phyloP scores from a whole-genome alignment of 1,139 yeast species.

The Suhomyces ambrosiae region DNA sequence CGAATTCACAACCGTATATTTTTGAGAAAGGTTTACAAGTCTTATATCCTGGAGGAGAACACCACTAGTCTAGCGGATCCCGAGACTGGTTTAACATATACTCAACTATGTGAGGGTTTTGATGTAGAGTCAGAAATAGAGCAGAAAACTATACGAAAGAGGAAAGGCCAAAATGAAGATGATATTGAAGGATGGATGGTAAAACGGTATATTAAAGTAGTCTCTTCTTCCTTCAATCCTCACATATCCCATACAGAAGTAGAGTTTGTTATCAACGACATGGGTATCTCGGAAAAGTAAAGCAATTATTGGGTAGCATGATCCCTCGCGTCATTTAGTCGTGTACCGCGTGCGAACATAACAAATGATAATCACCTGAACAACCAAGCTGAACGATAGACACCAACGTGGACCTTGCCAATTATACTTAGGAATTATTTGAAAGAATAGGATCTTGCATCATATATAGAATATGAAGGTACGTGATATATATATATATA shows the following conservation, averaged over 20 bases:
- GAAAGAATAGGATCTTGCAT: not conserved
- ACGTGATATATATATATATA: constrained; percentile 10
- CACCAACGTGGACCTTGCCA: constrained; percentile 5
- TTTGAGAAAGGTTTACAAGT: constrained; percentile 38
- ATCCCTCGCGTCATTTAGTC: constrained; percentile 1
- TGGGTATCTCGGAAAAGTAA: not conserved
- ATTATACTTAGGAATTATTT: not conserved
- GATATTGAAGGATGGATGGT: constrained; percentile 31
- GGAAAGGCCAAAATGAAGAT: not conserved
- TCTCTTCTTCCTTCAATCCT: constrained; percentile 20
- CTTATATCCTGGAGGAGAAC: constrained; percentile 14
- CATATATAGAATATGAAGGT: constrained; percentile 20
- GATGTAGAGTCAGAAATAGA: constrained; percentile 7
- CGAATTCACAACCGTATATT: constrained; percentile 34
- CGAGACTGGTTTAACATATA: constrained; percentile 20
- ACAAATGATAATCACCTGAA: constrained; percentile 20
- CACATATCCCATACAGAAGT: not conserved
- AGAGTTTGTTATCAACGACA: constrained; percentile 1
- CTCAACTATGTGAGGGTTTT: constrained; percentile 20
- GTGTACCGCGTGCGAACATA: constrained; percentile 3
- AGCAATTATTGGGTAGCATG: not conserved
- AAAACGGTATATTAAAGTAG: constrained; percentile 31
- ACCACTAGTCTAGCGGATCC: constrained; percentile 10
- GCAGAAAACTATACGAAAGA: constrained; percentile 3
- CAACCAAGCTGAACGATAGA: constrained; percentile 11